phyloP scores from a whole-genome alignment of 2,329 filamentous ascomycete species.

The Fusarium albosuccineum region DNA sequence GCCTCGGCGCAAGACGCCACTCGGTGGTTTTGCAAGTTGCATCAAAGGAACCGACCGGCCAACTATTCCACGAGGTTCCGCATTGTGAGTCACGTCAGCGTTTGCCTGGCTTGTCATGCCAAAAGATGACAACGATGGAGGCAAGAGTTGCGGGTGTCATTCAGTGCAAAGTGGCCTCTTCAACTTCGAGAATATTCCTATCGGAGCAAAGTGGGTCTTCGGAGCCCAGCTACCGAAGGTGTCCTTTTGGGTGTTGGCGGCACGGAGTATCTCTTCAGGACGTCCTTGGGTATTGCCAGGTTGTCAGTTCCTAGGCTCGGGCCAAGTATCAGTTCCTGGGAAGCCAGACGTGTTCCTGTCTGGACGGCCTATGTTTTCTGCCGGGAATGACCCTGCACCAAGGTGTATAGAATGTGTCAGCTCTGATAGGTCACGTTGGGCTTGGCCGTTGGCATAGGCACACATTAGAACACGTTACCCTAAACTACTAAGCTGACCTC shows the following conservation, averaged over 20 bases:
- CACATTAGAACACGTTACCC: not conserved
- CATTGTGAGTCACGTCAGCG: slow-evolving; percentile 32
- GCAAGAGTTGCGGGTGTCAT: not conserved
- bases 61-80: slow-evolving; percentile 32
- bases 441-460: not conserved
- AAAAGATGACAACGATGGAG: slow-evolving; percentile 7
- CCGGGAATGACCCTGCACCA: slow-evolving; percentile 1
- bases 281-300: slow-evolving; percentile 37
- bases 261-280: slow-evolving; percentile 25
- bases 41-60: not conserved
- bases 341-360: not conserved
- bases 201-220: slow-evolving; percentile 33
- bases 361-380: not conserved
- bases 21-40: slow-evolving; percentile 17
- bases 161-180: slow-evolving; percentile 40
- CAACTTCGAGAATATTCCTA: slow-evolving; percentile 48
- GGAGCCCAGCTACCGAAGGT: slow-evolving; percentile 41
- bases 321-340: not conserved
- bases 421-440: slow-evolving; percentile 22
- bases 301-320: not conserved
- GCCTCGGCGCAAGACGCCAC: slow-evolving; percentile 27
- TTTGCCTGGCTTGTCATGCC: slow-evolving; percentile 1
- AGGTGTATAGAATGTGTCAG: not conserved
- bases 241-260: slow-evolving; percentile 28
- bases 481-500: no score